Conservation (phyloP, 163 green algal species). For the Scenedesmus sp. region DNA sequence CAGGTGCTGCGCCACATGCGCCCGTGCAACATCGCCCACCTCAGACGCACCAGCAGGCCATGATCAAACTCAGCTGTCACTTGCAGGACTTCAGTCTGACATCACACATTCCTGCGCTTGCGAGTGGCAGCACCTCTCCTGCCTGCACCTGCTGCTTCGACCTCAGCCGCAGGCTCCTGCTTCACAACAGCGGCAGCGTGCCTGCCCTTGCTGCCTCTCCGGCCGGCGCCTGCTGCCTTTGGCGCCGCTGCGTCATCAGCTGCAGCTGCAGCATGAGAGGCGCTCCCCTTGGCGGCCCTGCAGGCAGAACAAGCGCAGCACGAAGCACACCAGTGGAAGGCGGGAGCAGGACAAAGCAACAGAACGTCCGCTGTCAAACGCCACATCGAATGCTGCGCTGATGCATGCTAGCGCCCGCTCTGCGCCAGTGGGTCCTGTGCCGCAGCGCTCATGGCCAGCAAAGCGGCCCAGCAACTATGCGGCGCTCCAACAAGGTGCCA, state of each 20-base stretch:
- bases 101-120: constrained; percentile 40
- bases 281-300: background rate
- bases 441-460: no score
- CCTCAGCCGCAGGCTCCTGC: background rate
- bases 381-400: background rate
- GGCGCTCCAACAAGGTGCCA: no score
- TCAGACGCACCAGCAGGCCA: no score
- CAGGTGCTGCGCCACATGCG: no score
- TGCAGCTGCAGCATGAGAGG: background rate
- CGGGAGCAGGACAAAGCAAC: no score
- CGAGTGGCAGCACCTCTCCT: background rate
- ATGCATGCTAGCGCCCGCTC: no score
- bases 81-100: background rate
- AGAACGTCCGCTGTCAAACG: background rate
- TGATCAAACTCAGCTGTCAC: background rate
- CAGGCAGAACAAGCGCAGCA: background rate
- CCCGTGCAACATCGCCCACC: no score
- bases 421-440: no score
- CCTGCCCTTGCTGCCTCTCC: background rate
- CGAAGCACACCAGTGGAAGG: background rate
- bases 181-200: constrained; percentile 7
- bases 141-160: background rate
- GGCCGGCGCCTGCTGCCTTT: constrained; percentile 1
- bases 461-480: no score
- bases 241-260: background rate